These are phyloP conservation scores for Trichoderma sp. DNA, from an alignment of 2,329 filamentous ascomycete genomes.

Conservation along the genomic window DNA sequence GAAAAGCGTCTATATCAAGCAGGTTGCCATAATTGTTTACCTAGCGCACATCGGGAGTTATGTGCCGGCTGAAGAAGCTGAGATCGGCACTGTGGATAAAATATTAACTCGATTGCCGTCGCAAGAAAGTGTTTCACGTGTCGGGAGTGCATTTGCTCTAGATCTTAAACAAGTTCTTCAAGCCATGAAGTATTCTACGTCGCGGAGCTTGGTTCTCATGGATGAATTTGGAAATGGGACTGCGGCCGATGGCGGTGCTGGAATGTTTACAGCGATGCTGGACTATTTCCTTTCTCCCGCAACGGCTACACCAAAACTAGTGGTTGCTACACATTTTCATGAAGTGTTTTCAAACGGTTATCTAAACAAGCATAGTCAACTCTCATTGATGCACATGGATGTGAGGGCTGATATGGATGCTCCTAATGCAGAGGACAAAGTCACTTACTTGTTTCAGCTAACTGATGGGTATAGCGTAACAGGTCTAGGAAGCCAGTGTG, in stretches of 20 bases:
- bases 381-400: conserved; percentile 73
- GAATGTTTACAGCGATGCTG: conserved; percentile 61
- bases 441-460: conserved; percentile 77
- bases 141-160: conserved; percentile 69
- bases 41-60: conserved; percentile 92
- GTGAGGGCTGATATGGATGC: conserved; percentile 62
- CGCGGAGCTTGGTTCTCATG: conserved; percentile 79
- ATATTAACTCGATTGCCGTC: conserved; percentile 87
- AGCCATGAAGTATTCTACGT: conserved; percentile 73
- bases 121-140: conserved; percentile 62
- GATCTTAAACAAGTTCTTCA: conserved; percentile 87
- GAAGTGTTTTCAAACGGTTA: conserved; percentile 72
- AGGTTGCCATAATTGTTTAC: conserved; percentile 87
- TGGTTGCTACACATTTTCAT: conserved; percentile 67
- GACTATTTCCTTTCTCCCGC: conserved; percentile 57
- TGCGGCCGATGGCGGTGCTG: conserved; percentile 60
- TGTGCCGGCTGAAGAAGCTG: conserved; percentile 77
- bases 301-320: conserved; percentile 55
- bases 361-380: conserved; percentile 52
- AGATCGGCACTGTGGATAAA: conserved; percentile 86
- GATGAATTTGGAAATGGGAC: conserved; percentile 85
- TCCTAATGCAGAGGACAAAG: conserved; percentile 59
- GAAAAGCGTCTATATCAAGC: conserved; percentile 94
- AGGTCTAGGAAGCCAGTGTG: conserved; percentile 86
- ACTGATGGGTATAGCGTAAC: conserved; percentile 69